A percentile compares a stretch with the other conserved stretches of the same genome.
Conservation (phyloP, 192 early-diverging fungal genomes). For the Umbelopsis isabellina region DNA sequence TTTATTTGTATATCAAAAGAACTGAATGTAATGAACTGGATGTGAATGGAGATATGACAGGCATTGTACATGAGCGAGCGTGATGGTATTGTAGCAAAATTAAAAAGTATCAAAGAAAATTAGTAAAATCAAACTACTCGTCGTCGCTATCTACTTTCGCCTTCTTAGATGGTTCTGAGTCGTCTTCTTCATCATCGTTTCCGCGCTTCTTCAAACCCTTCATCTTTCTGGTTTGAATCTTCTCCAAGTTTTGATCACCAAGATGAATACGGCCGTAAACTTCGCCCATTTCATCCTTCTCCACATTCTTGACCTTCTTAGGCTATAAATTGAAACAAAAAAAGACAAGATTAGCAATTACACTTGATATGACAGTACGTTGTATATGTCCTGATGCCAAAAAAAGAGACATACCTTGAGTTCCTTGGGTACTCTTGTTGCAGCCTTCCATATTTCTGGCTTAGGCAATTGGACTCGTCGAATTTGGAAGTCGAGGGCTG, state of each 20-base stretch:
- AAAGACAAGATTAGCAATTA: constrained; percentile 5
- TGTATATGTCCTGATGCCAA: not conserved
- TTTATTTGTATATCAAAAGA: too few relatives aligned
- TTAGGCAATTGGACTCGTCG: constrained; percentile 74
- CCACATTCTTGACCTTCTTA: constrained; percentile 94
- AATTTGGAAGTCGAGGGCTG: constrained; percentile 78
- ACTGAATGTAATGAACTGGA: not conserved
- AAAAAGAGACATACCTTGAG: constrained; percentile 60
- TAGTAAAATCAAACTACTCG: constrained; percentile 29
- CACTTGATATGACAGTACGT: constrained; percentile 3
- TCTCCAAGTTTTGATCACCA: constrained; percentile 87
- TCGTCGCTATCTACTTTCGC: constrained; percentile 45
- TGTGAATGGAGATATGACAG: constrained; percentile 8
- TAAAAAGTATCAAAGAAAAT: too few relatives aligned
- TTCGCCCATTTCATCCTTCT: constrained; percentile 88
- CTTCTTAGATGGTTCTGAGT: constrained; percentile 40
- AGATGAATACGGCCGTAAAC: constrained; percentile 90
- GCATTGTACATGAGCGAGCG: constrained; percentile 20
- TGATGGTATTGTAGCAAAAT: constrained; percentile 17
- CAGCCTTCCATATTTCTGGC: constrained; percentile 82
- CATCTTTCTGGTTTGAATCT: constrained; percentile 98
- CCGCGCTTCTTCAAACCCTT: constrained; percentile 86
- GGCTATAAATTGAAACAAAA: constrained; percentile 38
- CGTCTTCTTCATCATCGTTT: constrained; percentile 38
- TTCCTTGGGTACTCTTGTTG: constrained; percentile 86